Conservation (phyloP, 106 monocot species). For the Chionographis japonica region DNA sequence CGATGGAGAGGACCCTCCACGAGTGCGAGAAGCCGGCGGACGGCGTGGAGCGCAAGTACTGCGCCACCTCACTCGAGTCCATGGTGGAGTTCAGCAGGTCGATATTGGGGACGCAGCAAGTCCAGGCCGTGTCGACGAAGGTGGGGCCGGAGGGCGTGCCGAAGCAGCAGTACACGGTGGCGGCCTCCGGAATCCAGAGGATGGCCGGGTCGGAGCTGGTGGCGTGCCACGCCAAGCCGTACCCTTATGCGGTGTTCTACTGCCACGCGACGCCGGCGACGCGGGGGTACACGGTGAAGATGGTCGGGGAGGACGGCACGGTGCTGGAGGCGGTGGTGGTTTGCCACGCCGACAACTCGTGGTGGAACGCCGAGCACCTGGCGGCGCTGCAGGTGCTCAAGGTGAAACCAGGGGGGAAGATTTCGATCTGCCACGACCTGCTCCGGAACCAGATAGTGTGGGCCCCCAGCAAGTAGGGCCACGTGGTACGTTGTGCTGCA, state of each 20-base stretch:
- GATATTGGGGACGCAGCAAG: constrained; percentile 21
- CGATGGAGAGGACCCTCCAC: constrained; percentile 25
- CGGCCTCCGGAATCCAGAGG: neutral
- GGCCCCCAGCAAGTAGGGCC: constrained; percentile 10
- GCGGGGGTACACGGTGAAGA: constrained; percentile 25
- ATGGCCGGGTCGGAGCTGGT: constrained; percentile 21
- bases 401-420: constrained; percentile 46
- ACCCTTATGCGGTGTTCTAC: constrained; percentile 55
- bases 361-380: constrained; percentile 42
- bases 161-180: constrained; percentile 27
- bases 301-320: constrained; percentile 33
- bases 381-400: constrained; percentile 46
- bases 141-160: constrained; percentile 6
- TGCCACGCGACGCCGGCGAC: constrained; percentile 41
- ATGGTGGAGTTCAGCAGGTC: constrained; percentile 65
- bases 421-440: constrained; percentile 71
- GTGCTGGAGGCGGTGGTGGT: constrained; percentile 50
- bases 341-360: constrained; percentile 46
- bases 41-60: constrained; percentile 35
- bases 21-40: constrained; percentile 41
- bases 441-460: constrained; percentile 47
- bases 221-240: constrained; percentile 50
- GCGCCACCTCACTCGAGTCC: constrained; percentile 75
- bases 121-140: constrained; percentile 29
- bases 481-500: too few relatives aligned